Conservation (phyloP, 2,329 filamentous ascomycete genomes). For the Colletotrichum zoysiae region DNA sequence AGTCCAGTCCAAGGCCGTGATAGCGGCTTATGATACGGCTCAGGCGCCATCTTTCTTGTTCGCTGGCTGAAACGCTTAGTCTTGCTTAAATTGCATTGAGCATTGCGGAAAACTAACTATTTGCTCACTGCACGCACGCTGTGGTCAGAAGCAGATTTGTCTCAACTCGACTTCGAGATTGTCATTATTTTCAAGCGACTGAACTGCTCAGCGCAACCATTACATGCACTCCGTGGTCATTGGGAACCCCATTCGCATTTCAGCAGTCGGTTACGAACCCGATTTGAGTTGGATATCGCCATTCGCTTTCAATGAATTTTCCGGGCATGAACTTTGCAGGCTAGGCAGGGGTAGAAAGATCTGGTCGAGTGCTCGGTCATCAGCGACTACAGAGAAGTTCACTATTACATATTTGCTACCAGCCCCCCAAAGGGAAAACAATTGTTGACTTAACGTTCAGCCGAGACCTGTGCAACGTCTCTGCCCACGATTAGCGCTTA, state of each 20-base stretch:
- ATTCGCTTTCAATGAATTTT: not conserved
- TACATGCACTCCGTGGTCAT: not conserved
- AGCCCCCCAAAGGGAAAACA: not conserved
- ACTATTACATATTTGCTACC: too few relatives aligned
- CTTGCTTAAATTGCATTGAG: not conserved
- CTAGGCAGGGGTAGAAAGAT: not conserved
- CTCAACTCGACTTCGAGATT: not conserved
- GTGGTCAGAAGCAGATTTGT: not conserved
- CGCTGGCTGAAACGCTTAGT: not conserved
- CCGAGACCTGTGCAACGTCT: not conserved
- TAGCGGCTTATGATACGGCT: not conserved
- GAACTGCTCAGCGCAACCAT: not conserved
- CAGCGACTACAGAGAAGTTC: not conserved
- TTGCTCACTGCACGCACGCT: not conserved
- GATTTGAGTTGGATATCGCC: not conserved
- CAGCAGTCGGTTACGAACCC: not conserved
- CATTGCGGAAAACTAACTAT: not conserved
- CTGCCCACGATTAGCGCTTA: not conserved
- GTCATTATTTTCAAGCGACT: not conserved
- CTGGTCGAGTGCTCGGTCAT: not conserved
- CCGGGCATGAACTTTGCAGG: too few relatives aligned
- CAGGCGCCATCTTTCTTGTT: not conserved
- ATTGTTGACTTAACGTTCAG: not conserved
- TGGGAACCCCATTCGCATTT: not conserved
- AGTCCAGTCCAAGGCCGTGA: not conserved